These are phyloP conservation scores for Trametes cingulata DNA, from an alignment of 768 basidiomycete genomes.

Conservation along the genomic window DNA sequence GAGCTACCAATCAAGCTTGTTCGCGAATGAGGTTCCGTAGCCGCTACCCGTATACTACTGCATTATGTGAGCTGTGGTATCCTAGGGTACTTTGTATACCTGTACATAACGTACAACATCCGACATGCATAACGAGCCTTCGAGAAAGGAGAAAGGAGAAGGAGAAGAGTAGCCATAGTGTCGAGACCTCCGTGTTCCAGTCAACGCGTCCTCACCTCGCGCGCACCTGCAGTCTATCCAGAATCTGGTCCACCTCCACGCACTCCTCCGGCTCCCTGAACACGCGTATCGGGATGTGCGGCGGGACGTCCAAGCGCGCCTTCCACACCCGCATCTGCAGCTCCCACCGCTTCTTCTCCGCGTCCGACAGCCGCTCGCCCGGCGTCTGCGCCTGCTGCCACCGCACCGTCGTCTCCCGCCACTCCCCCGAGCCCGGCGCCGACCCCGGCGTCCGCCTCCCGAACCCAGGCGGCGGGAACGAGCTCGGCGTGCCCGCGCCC, in stretches of 20 bases:
- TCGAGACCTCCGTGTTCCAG: too few species aligned
- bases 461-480: conserved; percentile 4
- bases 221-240: conserved; percentile 15
- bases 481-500: not conserved
- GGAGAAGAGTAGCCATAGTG: too few species aligned
- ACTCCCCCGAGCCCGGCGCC: conserved; percentile 7
- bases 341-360: conserved; percentile 55
- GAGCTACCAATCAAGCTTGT: too few species aligned
- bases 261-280: conserved; percentile 74
- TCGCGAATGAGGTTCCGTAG: too few species aligned
- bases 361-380: conserved; percentile 40
- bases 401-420: conserved; percentile 9
- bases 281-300: conserved; percentile 57
- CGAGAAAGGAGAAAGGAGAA: too few species aligned
- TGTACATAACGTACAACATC: too few species aligned
- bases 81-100: too few species aligned
- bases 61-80: too few species aligned
- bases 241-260: conserved; percentile 50
- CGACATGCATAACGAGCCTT: too few species aligned
- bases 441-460: not conserved
- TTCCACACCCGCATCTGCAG: conserved; percentile 65
- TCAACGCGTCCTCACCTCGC: not conserved
- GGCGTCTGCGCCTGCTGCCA: conserved; percentile 16
- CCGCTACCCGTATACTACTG: too few species aligned
- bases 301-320: conserved; percentile 60